A percentile compares a stretch with the other conserved stretches of the same genome.
Evolutionary conservation across 371 early-diverging fungal genomes (phyloP).

Genomic region (Mucor lusitanicus): DNA sequence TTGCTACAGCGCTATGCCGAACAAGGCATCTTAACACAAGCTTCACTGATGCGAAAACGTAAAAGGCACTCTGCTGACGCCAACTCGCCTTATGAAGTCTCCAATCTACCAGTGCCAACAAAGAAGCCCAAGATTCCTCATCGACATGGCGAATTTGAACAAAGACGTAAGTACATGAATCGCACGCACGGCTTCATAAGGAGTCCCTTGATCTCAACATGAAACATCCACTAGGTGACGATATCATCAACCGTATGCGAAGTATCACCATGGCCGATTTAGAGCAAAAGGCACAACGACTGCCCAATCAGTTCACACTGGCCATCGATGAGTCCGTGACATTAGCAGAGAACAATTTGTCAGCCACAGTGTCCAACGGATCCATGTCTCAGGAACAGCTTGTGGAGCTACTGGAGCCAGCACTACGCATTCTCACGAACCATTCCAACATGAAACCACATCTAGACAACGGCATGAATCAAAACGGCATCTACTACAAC

Average conservation of each 20-base stretch:
- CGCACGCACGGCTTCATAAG: too few species aligned
- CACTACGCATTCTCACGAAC: constrained; percentile 35
- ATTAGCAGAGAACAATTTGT: not conserved
- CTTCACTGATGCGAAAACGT: constrained; percentile 45
- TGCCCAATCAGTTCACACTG: constrained; percentile 36
- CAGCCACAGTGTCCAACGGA: constrained; percentile 5
- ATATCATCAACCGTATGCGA: constrained; percentile 44
- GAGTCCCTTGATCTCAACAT: not conserved
- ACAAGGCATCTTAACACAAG: constrained; percentile 47
- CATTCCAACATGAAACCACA: constrained; percentile 55
- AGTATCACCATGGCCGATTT: constrained; percentile 41
- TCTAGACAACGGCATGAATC: constrained; percentile 54
- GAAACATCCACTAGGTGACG: constrained; percentile 35
- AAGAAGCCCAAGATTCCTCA: constrained; percentile 55
- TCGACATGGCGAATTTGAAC: constrained; percentile 53
- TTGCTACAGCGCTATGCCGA: constrained; percentile 47
- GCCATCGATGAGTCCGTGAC: constrained; percentile 26
- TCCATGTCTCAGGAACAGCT: constrained; percentile 28
- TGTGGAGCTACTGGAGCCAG: constrained; percentile 31
- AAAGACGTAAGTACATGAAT: constrained; percentile 42
- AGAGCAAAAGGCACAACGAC: constrained; percentile 44
- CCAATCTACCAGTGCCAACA: constrained; percentile 21
- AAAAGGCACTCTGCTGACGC: constrained; percentile 39
- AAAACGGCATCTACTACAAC: constrained; percentile 57
- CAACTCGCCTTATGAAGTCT: constrained; percentile 22